A percentile compares a stretch with the other conserved stretches of the same genome.
These are phyloP conservation scores for Lentinula edodes DNA, from an alignment of 768 basidiomycete species.

Conservation along the genomic window DNA sequence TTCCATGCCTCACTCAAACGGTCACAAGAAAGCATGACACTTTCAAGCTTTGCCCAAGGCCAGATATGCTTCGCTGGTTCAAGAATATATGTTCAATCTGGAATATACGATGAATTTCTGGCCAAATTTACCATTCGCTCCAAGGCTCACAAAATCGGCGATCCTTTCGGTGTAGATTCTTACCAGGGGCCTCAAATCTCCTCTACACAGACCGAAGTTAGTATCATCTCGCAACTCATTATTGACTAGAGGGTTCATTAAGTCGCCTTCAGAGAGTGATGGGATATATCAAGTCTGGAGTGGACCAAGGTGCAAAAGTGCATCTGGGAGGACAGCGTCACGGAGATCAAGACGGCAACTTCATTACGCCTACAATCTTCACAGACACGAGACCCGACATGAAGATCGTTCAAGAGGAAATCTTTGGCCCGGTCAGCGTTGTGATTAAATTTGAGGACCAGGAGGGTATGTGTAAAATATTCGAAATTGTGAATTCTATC, in stretches of 20 bases:
- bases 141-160: conserved; percentile 52
- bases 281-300: conserved; percentile 67
- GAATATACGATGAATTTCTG: conserved; percentile 77
- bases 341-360: conserved; percentile 49
- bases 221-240: conserved; percentile 19
- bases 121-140: conserved; percentile 50
- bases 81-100: conserved; percentile 74
- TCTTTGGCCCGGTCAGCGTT: conserved; percentile 72
- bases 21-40: background rate
- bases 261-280: conserved; percentile 47
- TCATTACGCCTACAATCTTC: conserved; percentile 65
- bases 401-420: conserved; percentile 65
- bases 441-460: conserved; percentile 61
- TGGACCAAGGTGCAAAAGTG: conserved; percentile 57
- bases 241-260: no score
- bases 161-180: conserved; percentile 55
- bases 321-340: conserved; percentile 53
- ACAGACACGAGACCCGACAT: conserved; percentile 55
- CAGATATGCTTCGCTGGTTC: conserved; percentile 82
- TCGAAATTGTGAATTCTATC: background rate
- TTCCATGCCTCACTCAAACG: background rate
- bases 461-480: conserved; percentile 22
- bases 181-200: conserved; percentile 81
- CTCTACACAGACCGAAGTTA: conserved; percentile 64
- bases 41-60: conserved; percentile 35